These are phyloP conservation scores for Cinnamomum chago DNA, from an alignment of 164 flowering plant species.

Conservation along the genomic window DNA sequence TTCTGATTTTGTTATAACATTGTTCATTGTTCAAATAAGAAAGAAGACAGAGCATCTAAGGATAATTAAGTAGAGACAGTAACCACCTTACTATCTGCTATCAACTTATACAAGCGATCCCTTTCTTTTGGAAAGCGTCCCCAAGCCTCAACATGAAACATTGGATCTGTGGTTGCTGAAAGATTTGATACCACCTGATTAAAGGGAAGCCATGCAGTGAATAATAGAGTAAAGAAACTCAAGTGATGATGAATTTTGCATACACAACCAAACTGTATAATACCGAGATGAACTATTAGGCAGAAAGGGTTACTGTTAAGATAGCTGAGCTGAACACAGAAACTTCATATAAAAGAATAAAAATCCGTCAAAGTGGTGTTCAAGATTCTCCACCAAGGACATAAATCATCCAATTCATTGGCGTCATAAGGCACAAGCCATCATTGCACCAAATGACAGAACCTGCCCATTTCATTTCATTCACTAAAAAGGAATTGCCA, in stretches of 20 bases:
- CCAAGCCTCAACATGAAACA: conserved; percentile 65
- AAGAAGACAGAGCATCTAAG: not conserved
- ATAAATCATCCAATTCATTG: too few relatives aligned
- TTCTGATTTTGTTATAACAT: too few relatives aligned
- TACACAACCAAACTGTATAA: not conserved
- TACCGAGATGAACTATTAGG: not conserved
- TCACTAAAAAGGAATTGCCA: too few relatives aligned
- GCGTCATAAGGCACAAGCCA: too few relatives aligned
- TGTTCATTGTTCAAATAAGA: not conserved
- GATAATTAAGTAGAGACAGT: not conserved
- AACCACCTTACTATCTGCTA: conserved; percentile 53
- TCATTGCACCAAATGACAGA: too few relatives aligned
- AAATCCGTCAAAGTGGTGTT: too few relatives aligned
- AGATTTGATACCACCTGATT: conserved; percentile 69
- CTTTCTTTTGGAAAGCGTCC: conserved; percentile 75
- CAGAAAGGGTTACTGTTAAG: not conserved
- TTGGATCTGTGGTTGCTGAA: conserved; percentile 59
- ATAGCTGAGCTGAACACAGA: too few relatives aligned
- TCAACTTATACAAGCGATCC: conserved; percentile 44
- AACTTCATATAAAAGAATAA: too few relatives aligned
- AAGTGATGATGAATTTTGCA: not conserved
- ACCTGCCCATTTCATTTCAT: too few relatives aligned
- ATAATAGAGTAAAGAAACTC: not conserved
- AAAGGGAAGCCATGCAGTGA: conserved; percentile 3
- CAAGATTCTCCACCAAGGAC: too few relatives aligned